Evolutionary conservation across 2,329 filamentous ascomycete species (phyloP).

Genomic region (Nemania abortiva): DNA sequence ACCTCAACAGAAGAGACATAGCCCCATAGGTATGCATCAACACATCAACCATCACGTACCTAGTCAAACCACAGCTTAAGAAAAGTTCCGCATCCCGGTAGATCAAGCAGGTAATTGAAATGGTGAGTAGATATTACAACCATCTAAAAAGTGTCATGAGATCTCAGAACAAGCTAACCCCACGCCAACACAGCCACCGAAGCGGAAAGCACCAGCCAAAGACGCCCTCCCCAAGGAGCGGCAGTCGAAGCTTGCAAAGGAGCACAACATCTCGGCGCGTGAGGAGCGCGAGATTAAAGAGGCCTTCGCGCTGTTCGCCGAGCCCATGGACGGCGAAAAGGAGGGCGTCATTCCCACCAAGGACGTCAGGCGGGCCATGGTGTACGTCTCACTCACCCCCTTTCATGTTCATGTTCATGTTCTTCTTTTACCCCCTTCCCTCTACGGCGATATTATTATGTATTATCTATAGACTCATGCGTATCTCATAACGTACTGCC

Average conservation of each 20-base stretch:
- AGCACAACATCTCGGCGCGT: conserved; percentile 84
- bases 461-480: too few relatives aligned
- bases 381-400: conserved; percentile 63
- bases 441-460: too few relatives aligned
- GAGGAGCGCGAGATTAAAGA: conserved; percentile 93
- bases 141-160: neutral
- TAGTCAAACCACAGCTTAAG: neutral
- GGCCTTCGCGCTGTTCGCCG: conserved; percentile 85
- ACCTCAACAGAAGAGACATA: neutral
- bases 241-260: conserved; percentile 90
- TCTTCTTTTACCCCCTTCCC: too few relatives aligned
- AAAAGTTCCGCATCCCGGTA: neutral
- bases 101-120: neutral
- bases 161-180: conserved; percentile 11
- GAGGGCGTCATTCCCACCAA: conserved; percentile 75
- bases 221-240: conserved; percentile 61
- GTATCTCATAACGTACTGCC: neutral
- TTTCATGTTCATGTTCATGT: neutral
- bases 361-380: conserved; percentile 78
- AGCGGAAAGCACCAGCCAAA: conserved; percentile 59
- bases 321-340: conserved; percentile 78
- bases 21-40: conserved; percentile 19
- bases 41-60: neutral
- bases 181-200: conserved; percentile 60
- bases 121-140: conserved; percentile 8